Evolutionary conservation across 176 grass and related monocot genomes (phyloP).

Genomic region (Oryza longistaminata): DNA sequence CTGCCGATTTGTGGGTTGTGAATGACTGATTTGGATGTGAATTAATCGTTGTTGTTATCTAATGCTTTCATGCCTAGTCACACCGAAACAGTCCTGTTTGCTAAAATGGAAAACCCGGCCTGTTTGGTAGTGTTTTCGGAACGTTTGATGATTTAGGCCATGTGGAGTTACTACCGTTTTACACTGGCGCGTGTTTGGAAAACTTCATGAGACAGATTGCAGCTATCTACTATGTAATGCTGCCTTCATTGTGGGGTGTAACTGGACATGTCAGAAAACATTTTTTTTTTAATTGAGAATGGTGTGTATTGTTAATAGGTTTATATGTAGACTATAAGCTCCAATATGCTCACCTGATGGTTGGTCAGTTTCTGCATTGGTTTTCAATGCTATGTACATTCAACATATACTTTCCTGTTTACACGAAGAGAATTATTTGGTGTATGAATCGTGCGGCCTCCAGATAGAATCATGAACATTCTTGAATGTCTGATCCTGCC

Average conservation of each 20-base stretch:
- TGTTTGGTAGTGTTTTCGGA: background rate
- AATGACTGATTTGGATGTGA: too few species aligned
- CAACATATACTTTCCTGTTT: slow-evolving; percentile 12
- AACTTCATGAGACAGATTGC: background rate
- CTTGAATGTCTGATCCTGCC: background rate
- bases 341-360: slow-evolving; percentile 2
- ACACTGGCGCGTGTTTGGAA: background rate
- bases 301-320: background rate
- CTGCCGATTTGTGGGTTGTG: too few species aligned
- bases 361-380: background rate
- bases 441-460: background rate
- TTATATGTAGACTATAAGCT: background rate
- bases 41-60: too few species aligned
- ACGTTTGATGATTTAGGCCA: background rate
- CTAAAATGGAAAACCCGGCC: background rate
- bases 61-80: background rate
- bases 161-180: background rate
- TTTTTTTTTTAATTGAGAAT: background rate
- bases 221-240: background rate
- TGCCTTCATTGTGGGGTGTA: background rate
- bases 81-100: background rate
- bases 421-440: background rate
- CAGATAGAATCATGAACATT: background rate
- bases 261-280: background rate
- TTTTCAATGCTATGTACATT: slow-evolving; percentile 1